A percentile compares a stretch with the other conserved stretches of the same genome.
These are phyloP conservation scores for Boletus speciosus DNA, from an alignment of 768 basidiomycete genomes.

Conservation along the genomic window DNA sequence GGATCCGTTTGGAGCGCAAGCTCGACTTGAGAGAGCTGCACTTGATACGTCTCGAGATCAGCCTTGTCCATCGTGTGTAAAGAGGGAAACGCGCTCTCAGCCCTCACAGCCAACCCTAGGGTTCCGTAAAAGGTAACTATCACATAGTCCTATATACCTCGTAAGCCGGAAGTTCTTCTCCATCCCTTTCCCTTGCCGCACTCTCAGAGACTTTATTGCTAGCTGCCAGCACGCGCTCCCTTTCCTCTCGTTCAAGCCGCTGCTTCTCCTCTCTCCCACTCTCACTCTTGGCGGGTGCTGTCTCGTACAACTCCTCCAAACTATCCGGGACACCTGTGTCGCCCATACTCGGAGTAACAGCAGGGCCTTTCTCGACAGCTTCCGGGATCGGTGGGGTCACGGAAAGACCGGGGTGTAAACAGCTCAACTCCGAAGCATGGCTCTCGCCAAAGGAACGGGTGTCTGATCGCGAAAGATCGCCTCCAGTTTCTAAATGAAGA, in stretches of 20 bases:
- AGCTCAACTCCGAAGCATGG: conserved; percentile 69
- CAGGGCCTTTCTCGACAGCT: background rate
- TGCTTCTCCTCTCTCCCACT: conserved; percentile 66
- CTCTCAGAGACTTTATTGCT: conserved; percentile 35
- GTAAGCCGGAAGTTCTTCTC: conserved; percentile 32
- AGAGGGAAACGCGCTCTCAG: too few relatives aligned
- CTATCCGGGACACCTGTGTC: too few relatives aligned
- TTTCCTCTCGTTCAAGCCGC: conserved; percentile 51
- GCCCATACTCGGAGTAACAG: conserved; percentile 19
- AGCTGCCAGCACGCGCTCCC: conserved; percentile 42
- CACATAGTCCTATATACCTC: too few relatives aligned
- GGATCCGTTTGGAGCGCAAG: conserved; percentile 74
- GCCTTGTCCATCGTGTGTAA: conserved; percentile 44
- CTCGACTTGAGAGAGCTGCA: conserved; percentile 87
- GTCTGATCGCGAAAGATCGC: conserved; percentile 65
- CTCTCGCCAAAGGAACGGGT: conserved; percentile 83
- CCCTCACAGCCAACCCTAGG: background rate
- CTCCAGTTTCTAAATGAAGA: conserved; percentile 43
- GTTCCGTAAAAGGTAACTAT: conserved; percentile 19
- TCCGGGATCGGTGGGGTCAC: conserved; percentile 41
- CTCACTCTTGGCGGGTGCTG: conserved; percentile 36
- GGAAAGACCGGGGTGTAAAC: conserved; percentile 45
- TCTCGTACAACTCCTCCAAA: conserved; percentile 30
- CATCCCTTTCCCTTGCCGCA: conserved; percentile 62
- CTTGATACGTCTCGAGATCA: conserved; percentile 88